phyloP scores from a whole-genome alignment of 179 eudicot species.

The Heliamphora pulchella region DNA sequence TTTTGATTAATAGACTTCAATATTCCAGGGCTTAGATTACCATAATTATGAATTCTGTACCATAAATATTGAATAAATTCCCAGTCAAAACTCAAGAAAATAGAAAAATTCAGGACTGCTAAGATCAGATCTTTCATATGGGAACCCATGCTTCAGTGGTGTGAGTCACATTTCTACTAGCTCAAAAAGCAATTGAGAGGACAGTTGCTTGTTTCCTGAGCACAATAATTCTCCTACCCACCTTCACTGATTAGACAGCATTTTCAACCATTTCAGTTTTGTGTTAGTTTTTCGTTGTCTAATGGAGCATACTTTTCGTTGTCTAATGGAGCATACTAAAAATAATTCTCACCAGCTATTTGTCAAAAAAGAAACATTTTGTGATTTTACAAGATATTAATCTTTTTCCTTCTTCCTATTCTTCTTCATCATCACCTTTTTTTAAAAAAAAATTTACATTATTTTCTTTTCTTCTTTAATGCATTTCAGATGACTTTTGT shows the following conservation, averaged over 20 bases:
- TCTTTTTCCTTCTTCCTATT: background rate
- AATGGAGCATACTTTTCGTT: background rate
- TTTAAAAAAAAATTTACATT: background rate
- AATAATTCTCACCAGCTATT: background rate
- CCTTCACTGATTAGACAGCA: conserved; percentile 7
- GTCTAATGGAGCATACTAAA: too few species aligned
- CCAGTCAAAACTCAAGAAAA: background rate
- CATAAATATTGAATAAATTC: background rate
- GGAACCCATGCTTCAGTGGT: background rate
- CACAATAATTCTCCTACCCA: background rate
- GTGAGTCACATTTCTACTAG: background rate
- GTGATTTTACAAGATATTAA: background rate
- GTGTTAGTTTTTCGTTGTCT: background rate
- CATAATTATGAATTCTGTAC: background rate
- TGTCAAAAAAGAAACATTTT: conserved; percentile 2
- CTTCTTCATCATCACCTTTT: background rate
- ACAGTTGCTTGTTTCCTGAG: background rate
- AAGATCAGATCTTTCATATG: too few species aligned
- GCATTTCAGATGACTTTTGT: background rate
- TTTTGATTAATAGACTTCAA: background rate
- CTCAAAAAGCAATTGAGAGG: background rate
- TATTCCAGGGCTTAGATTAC: background rate
- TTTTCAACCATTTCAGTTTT: conserved; percentile 16
- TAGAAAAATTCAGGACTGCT: background rate
- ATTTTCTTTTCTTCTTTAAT: conserved; percentile 5